Evolutionary conservation across 2,329 filamentous ascomycete genomes (phyloP), one percentile per base, ranked within the genome.

Genomic region (Scytalidium lignicola): DNA sequence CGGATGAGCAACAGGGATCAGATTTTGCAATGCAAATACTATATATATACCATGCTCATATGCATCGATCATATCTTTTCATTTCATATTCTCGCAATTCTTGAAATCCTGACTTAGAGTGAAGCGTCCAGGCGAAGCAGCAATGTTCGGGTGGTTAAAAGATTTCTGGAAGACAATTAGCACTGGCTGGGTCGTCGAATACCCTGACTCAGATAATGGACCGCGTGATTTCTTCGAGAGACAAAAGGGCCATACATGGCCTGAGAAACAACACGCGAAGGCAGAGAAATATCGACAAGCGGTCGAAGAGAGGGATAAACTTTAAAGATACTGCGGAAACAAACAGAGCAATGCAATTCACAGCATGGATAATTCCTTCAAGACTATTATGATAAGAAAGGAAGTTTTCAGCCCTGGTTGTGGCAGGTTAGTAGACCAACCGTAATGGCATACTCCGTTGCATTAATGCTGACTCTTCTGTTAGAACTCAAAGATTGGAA

Each of bases 101-200:
- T 17, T 37, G 8, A 15, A 37, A n/a, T n/a, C 32, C 12, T 17
- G n/a, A 9, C n/a, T 8, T 13, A 5, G 15, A n/a, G 10, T n/a
- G 15, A 37, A 17, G 15, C 32, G 15, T 4, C 4, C 7, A 15
- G 15, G 5, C 10, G 32, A 37, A 37, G 32, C 32, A 17, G 32
- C 32, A 9, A 37, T 37, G 32, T 37, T 37, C 15, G 32, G 32
- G 4, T 37, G 32, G 10, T 4, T 37, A 12, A 58, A 56, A 23
- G 48, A 52, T 20, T 52, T 55, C 40, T 59, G 57, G 57, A 46
- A 53, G 18, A 43, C 51, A 8, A 49, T 59, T 12, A 52, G 53
- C 2, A 56, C 55, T 0, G 57, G 57, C 20, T 59, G 57, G 57
- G 57, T 57, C 10, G 15, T 59, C 5, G 57, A 59, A 41, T 59